Conservation (phyloP, 768 basidiomycete species). For the Rhizopogon vulgaris region DNA sequence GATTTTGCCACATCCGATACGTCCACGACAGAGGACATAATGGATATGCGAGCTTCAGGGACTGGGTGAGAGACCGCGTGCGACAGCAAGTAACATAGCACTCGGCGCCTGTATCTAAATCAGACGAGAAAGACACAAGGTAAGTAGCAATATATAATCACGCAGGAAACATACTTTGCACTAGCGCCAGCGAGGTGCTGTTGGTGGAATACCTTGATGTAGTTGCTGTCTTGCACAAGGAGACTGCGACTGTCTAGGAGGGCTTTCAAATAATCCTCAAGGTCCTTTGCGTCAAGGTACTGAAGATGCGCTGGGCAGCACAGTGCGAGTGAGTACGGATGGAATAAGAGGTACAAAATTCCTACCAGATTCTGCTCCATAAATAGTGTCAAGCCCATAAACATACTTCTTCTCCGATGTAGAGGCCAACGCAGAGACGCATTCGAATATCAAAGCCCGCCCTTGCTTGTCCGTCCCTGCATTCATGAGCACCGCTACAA, state of each 20-base stretch:
- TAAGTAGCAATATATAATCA: neutral
- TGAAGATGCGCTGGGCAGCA: constrained; percentile 44
- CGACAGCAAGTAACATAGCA: constrained; percentile 75
- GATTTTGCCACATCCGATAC: constrained; percentile 40
- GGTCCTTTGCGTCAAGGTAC: constrained; percentile 62
- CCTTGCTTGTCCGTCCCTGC: constrained; percentile 21
- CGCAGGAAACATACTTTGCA: constrained; percentile 41
- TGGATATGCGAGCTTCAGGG: constrained; percentile 38
- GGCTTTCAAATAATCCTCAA: constrained; percentile 49
- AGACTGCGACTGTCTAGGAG: constrained; percentile 49
- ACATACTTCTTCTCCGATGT: constrained; percentile 39
- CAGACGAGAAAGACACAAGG: neutral
- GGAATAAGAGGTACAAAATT: constrained; percentile 2
- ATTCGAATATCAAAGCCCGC: constrained; percentile 41
- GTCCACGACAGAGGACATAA: constrained; percentile 43
- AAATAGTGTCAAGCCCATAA: constrained; percentile 70
- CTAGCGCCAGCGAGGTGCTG: constrained; percentile 43
- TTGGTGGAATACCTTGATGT: constrained; percentile 55
- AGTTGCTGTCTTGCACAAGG: constrained; percentile 50
- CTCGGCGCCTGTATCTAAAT: constrained; percentile 59
- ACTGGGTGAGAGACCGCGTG: constrained; percentile 61
- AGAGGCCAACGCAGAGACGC: constrained; percentile 43
- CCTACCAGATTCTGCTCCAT: constrained; percentile 56
- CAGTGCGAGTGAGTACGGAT: constrained; percentile 3
- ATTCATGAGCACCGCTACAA: constrained; percentile 51